Base-by-base conservation (phyloP, 2,329 filamentous ascomycete genomes). In the Cercospora beticola region DNA sequence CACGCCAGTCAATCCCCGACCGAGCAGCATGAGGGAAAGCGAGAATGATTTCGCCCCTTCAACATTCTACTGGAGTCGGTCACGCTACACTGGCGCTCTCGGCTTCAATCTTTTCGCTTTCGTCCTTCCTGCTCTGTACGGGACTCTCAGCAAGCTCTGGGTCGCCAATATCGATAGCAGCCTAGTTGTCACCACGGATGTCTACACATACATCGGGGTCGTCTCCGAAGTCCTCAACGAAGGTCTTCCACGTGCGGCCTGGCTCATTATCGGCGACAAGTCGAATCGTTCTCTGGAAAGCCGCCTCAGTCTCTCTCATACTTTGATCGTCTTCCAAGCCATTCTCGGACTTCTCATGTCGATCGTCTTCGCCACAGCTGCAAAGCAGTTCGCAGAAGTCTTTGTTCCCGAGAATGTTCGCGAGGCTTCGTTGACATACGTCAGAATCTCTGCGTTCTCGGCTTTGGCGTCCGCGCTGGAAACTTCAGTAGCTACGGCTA, bases 211-310 rank as follows among this genome's bases (percentile, higher is more conserved):
- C 76, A 90, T 92, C 68, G 84, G 86, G 21, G 85, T 88, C 0
- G 82, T 92, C 0, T 86, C 85, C 1, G 88, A 92, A 75, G 89
- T 91, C 0, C 78, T 93, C 16, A 92, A 92, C 71, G 90, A 93
- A 76, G 90, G 90, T 0, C 85, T 93, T 0, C 90, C 90, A 0
- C 84, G 89, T 23, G 87, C 89, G 0, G 84, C 89, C 0, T 93
- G 88, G 86, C 82, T 89, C 5, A 84, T 91, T 66, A 91, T 92
- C 66, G 89, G 88, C 7, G 88, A 92, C 77, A 84, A 84, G 30
- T 79, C 86, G 0, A 87, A 85, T 0, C 84, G 88, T 1, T 80
- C 81, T 0, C 76, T 85, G 0, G 68, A 78, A 0, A 81, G 86
- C 14, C 84, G 90, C 0, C 79, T 92, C 1, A 79, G 83, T 4